These are phyloP conservation scores for Phialophora expanda DNA, from an alignment of 2,329 filamentous ascomycete species.

Conservation along the genomic window DNA sequence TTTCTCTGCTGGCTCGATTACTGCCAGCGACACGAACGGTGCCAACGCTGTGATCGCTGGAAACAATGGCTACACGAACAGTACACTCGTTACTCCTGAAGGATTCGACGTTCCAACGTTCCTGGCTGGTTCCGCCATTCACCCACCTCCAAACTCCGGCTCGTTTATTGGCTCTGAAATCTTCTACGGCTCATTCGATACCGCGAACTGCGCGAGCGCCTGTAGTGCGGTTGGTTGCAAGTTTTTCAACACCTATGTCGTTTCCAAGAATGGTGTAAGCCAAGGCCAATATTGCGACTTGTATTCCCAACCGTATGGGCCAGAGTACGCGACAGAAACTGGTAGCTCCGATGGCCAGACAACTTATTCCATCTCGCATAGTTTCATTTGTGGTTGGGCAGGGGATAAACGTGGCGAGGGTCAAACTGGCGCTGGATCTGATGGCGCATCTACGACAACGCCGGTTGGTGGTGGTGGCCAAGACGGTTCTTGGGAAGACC, in stretches of 20 bases:
- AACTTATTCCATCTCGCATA: slow-evolving; percentile 27
- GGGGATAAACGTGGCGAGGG: slow-evolving; percentile 20
- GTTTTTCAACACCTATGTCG: slow-evolving; percentile 36
- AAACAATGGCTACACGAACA: slow-evolving; percentile 35
- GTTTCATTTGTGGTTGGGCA: slow-evolving; percentile 24
- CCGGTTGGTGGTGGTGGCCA: background rate
- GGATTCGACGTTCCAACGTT: slow-evolving; percentile 31
- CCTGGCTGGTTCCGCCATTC: slow-evolving; percentile 25
- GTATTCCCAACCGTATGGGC: slow-evolving; percentile 24
- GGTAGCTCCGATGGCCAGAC: slow-evolving; percentile 23
- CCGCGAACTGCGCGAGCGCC: slow-evolving; percentile 27
- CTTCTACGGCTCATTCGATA: slow-evolving; percentile 30
- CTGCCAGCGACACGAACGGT: slow-evolving; percentile 8
- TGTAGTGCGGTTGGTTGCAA: slow-evolving; percentile 21
- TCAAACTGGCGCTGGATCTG: background rate
- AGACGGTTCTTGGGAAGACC: slow-evolving; percentile 22
- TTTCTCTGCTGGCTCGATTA: slow-evolving; percentile 32
- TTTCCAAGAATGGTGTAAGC: slow-evolving; percentile 26
- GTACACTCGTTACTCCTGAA: slow-evolving; percentile 19
- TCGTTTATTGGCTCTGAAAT: slow-evolving; percentile 31
- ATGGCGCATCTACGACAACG: background rate
- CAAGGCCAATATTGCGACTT: slow-evolving; percentile 35
- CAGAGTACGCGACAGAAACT: slow-evolving; percentile 24
- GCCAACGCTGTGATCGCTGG: slow-evolving; percentile 30
- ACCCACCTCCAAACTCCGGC: slow-evolving; percentile 23